phyloP scores from a whole-genome alignment of 371 early-diverging fungal species.

The Mycotypha africana region DNA sequence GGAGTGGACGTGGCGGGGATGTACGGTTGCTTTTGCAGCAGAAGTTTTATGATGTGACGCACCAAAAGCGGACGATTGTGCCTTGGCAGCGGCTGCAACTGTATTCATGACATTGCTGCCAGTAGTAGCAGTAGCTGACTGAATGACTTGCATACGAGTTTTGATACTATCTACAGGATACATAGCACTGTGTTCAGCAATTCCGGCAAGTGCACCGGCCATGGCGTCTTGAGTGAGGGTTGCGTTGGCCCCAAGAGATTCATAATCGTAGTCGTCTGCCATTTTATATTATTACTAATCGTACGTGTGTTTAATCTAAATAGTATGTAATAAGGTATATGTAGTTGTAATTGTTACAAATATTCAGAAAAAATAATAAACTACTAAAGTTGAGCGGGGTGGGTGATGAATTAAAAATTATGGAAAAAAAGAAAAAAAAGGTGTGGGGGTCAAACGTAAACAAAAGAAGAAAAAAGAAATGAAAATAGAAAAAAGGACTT shows the following conservation, averaged over 20 bases:
- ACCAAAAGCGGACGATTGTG: too few relatives aligned
- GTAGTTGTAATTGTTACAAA: too few relatives aligned
- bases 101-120: neutral
- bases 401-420: neutral
- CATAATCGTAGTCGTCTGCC: conserved; percentile 73
- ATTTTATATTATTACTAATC: conserved; percentile 9
- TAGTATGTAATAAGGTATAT: too few relatives aligned
- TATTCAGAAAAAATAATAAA: too few relatives aligned
- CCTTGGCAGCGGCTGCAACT: too few relatives aligned
- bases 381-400: conserved; percentile 9
- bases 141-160: conserved; percentile 88
- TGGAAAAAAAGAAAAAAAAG: conserved; percentile 1
- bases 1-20: conserved; percentile 10
- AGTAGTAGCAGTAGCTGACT: conserved; percentile 5
- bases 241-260: conserved; percentile 77
- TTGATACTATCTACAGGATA: conserved; percentile 92
- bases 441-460: too few relatives aligned
- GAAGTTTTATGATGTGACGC: neutral
- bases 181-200: conserved; percentile 91
- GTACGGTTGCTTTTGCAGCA: neutral
- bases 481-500: neutral
- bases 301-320: too few relatives aligned
- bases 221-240: conserved; percentile 69
- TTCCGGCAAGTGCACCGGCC: conserved; percentile 93
- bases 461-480: conserved; percentile 6